Conservation (phyloP, 176 grass and related monocot genomes). For the Zoysia japonica region DNA sequence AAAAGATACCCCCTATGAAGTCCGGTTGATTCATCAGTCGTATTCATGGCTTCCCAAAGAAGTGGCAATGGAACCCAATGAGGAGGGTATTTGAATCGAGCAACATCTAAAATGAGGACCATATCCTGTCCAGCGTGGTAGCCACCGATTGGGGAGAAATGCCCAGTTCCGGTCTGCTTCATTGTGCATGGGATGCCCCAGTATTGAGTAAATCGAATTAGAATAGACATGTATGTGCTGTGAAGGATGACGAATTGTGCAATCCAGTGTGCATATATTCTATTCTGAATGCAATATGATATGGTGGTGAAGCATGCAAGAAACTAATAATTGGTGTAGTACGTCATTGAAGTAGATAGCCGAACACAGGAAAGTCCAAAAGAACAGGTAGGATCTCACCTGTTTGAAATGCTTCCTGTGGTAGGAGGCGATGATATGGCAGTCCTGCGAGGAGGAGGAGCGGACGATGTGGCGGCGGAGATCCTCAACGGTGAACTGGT, state of each 20-base stretch:
- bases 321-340: not conserved
- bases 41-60: constrained; percentile 95
- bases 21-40: constrained; percentile 74
- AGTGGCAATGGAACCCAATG: constrained; percentile 87
- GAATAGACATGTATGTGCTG: not conserved
- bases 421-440: constrained; percentile 80
- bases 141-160: constrained; percentile 95
- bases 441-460: constrained; percentile 63
- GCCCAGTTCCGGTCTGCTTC: constrained; percentile 80
- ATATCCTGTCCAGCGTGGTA: constrained; percentile 76
- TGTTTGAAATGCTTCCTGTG: constrained; percentile 48
- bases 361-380: not conserved
- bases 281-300: not conserved
- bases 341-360: not conserved
- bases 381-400: constrained; percentile 13
- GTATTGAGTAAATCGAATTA: not conserved
- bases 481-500: constrained; percentile 57
- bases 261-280: not conserved
- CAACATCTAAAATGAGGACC: constrained; percentile 89
- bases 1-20: constrained; percentile 58
- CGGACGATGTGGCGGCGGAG: constrained; percentile 57
- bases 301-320: not conserved
- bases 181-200: not conserved
- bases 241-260: not conserved
- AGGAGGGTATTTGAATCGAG: constrained; percentile 91